Base-by-base conservation (phyloP, 345 rosid genomes). In the Salix udensis region DNA sequence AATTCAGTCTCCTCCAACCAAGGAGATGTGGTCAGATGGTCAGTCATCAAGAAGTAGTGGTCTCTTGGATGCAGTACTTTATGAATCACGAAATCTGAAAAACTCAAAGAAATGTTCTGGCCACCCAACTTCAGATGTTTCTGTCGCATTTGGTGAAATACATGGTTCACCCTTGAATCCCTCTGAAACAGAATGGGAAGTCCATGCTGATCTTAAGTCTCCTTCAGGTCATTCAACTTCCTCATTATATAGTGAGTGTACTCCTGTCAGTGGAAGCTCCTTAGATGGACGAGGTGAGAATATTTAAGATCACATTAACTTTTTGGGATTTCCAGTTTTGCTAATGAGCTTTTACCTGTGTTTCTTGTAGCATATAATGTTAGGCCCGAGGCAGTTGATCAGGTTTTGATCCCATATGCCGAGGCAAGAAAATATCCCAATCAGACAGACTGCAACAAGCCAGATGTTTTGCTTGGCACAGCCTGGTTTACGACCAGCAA, bases 41-140 rank as follows among this genome's bases (percentile, higher is more conserved):
- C 84, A 79, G 80, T 89, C 97, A 36, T 91, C 92, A 18, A 82
- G 79, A 36, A 91, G 94, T 74, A 91, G 97, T 71, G 99, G 98
- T 71, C 89, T 96, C 64, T 89, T 96, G 82, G 98, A 96, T 86
- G 90, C 97, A 86, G 81, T 96, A 83, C 89, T 94, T 79, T 86
- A 90, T 7, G 92, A 90, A 84, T 90, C 99, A 72, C 92, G 90
- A 83, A 83, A 87, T 71, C 78, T 88, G 76, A 83, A 87, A 88
- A 78, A 84, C 72, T 87, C 85, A 8, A 96, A 91, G 85, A 90
- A 92, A 81, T 85, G 72, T 75, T 85, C 89, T 31, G 84, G 91
- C 58, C 88, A 88, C 74, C 91, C 89, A 87, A 81, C 89, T 82
- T 85, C 90, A 58, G 78, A 80, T 84, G 89, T 97, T 71, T 88